Percentiles rank a stretch among this genome's conserved stretches.
phyloP scores from a whole-genome alignment of 805 yeast genomes.

The Nakazawaea pomicola region DNA sequence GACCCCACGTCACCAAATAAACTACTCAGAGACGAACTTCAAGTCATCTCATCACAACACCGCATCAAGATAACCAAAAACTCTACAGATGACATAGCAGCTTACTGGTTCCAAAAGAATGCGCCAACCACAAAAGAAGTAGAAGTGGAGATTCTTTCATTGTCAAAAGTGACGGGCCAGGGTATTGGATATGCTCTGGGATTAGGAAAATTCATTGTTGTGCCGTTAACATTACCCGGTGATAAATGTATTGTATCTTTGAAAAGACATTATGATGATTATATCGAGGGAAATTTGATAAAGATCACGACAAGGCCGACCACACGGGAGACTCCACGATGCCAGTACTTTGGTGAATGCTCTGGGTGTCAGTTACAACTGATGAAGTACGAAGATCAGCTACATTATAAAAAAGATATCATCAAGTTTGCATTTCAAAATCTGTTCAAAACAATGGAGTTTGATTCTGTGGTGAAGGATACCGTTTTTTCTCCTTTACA shows the following conservation, averaged over 20 bases:
- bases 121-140: conserved; percentile 3
- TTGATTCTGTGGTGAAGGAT: neutral
- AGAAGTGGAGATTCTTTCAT: neutral
- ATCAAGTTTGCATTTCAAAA: conserved; percentile 35
- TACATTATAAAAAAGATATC: conserved; percentile 25
- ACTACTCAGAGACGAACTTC: neutral
- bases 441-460: conserved; percentile 1
- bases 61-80: neutral
- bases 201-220: conserved; percentile 1
- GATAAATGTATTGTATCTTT: conserved; percentile 29
- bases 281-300: conserved; percentile 28
- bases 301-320: conserved; percentile 15
- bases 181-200: conserved; percentile 9
- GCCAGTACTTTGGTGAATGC: conserved; percentile 32
- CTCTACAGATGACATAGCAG: neutral
- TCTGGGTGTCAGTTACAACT: conserved; percentile 40
- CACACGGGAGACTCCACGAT: conserved; percentile 25
- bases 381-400: conserved; percentile 34
- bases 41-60: neutral
- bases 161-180: conserved; percentile 7
- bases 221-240: conserved; percentile 36
- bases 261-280: conserved; percentile 25
- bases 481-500: conserved; percentile 77
- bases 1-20: conserved; percentile 1
- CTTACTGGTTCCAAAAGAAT: conserved; percentile 2